A percentile compares a stretch with the other conserved stretches of the same genome.
Evolutionary conservation across 208 protist genomes (phyloP).

Genomic region (Trypanosoma melophagium): DNA sequence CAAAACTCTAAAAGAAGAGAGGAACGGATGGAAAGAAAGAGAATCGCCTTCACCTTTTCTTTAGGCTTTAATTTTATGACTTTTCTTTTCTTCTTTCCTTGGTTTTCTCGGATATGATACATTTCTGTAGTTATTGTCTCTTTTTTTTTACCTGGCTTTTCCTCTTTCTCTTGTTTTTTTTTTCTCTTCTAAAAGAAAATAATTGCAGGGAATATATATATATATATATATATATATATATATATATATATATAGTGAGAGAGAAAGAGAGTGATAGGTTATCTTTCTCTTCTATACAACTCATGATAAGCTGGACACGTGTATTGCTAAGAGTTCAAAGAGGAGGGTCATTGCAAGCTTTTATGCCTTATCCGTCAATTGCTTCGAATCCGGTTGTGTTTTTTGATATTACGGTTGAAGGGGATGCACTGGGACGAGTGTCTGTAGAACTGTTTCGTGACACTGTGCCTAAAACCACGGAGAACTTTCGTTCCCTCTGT

Average conservation of each 20-base stretch:
- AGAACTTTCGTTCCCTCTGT: slow-evolving; percentile 95
- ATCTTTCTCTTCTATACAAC: not conserved
- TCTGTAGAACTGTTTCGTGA: slow-evolving; percentile 93
- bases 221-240: not conserved
- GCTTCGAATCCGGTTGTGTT: slow-evolving; percentile 80
- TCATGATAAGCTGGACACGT: slow-evolving; percentile 20
- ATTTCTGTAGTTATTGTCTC: too few relatives aligned
- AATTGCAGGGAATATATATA: not conserved
- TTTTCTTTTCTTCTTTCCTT: slow-evolving; percentile 12
- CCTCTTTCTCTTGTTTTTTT: not conserved
- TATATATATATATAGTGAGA: not conserved
- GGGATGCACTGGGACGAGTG: slow-evolving; percentile 73
- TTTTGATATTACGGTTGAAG: slow-evolving; percentile 84
- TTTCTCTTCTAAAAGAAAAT: not conserved
- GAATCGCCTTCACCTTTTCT: slow-evolving; percentile 14
- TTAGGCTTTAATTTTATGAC: not conserved
- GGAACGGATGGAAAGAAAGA: slow-evolving; percentile 1
- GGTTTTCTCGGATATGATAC: slow-evolving; percentile 7
- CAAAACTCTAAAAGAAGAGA: slow-evolving; percentile 8
- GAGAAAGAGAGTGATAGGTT: not conserved
- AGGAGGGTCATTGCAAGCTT: slow-evolving; percentile 21
- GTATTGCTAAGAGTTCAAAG: slow-evolving; percentile 7
- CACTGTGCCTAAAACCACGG: slow-evolving; percentile 87
- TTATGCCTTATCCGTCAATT: slow-evolving; percentile 65
- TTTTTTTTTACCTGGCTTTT: not conserved